Base-by-base conservation (phyloP, 1,284 basidiomycete genomes). In the Lignosus rhinocerotis region DNA sequence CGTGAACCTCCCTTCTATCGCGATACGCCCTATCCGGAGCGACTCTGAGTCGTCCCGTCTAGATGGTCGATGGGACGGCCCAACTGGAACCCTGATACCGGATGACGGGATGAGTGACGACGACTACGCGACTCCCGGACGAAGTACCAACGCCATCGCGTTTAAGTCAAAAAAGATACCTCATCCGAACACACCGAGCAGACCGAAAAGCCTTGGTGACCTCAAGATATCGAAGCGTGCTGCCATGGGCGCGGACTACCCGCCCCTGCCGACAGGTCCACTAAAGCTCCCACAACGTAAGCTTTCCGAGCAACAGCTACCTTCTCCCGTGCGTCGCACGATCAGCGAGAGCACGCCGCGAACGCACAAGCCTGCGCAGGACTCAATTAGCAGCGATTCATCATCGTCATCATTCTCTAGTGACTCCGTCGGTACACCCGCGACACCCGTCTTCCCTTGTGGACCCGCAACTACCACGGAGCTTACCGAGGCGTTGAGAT, bases 401-500 rank as follows among this genome's bases (percentile, higher is more conserved):
- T 89, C 89, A 2, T 83, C 80, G 5, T 90, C 82, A n/a, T 85
- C 85, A 51, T 77, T 79, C 65, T 82, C 79, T 3, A 72, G 70
- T 51, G 75, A 76, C 25, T 75, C 74, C 9, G 57, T 69, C 33
- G 69, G 66, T 30, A 74, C 77, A n/a, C 74, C 75, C 42, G 63
- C 79, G 10, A 78, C 81, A 6, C 79, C 82, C 9, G 73, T 81
- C 9, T 90, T 92, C 68, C 90, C 90, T 42, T 79, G 79, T 42
- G 90, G 90, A 7, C 85, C 87, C 31, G 84, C 85, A 47, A 85
- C 82, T 19, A 79, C 84, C 32, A 72, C 79, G 3, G 84, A 89
- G 66, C 84, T 92, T 5, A 80, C 89, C 72, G 86, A 88, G 53
- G 82, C 84, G 5, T 78, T 93, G 31, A 85, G 88, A 19, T 73